Evolutionary conservation across 2,329 filamentous ascomycete genomes (phyloP).

Genomic region (Trichoderma citrinoviride): DNA sequence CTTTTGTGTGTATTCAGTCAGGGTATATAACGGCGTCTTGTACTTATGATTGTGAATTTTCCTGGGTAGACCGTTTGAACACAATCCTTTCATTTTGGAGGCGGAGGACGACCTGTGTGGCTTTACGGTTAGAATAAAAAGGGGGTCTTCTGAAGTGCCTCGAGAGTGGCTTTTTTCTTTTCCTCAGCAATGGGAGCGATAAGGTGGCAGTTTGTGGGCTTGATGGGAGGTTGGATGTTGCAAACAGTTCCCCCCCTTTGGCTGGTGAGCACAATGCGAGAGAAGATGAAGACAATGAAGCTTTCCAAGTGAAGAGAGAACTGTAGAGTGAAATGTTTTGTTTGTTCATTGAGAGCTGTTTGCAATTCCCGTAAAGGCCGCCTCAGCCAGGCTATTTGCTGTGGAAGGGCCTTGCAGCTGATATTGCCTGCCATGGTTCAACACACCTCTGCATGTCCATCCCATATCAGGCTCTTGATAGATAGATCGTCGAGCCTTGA

Average conservation of each 20-base stretch:
- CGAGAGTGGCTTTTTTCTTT: background rate
- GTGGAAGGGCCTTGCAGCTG: too few species aligned
- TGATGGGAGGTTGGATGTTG: background rate
- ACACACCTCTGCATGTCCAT: too few species aligned
- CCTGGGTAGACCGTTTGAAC: conserved; percentile 12
- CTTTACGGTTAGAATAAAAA: conserved; percentile 1
- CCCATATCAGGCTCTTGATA: too few species aligned
- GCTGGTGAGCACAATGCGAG: background rate
- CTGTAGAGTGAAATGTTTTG: too few species aligned
- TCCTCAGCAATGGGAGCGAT: background rate
- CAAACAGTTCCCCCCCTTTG: background rate
- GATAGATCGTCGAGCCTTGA: too few species aligned
- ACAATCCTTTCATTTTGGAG: background rate
- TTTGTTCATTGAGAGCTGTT: too few species aligned
- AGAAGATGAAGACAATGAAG: background rate
- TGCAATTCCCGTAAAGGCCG: too few species aligned
- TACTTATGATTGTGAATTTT: conserved; percentile 21
- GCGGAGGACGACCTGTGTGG: background rate
- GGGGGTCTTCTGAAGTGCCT: background rate
- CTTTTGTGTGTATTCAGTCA: conserved; percentile 13
- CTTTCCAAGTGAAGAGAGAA: background rate
- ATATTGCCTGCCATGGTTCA: too few species aligned
- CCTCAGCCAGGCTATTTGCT: too few species aligned
- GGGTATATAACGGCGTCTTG: conserved; percentile 20
- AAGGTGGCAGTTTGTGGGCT: background rate